Base-by-base conservation (phyloP, 2,329 filamentous ascomycete species). In the Colletotrichum trifolii region DNA sequence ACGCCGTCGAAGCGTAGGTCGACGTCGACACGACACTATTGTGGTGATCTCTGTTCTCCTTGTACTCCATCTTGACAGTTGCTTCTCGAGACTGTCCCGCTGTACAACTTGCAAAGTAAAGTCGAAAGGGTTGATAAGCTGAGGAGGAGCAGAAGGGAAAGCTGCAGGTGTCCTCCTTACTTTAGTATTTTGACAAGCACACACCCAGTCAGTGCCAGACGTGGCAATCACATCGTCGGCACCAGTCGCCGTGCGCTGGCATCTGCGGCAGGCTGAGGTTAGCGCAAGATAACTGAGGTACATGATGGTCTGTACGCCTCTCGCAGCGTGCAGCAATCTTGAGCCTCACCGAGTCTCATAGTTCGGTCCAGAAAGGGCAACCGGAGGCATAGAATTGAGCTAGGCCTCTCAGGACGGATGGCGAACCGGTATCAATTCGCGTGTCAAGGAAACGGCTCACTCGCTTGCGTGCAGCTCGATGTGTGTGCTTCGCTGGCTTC, bases 51-150 rank as follows among this genome's bases (percentile, higher is more conserved):
- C 50, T 38, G 56, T 46, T 46, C 12, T 53, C 38, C 36, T 46
- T 54, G 63, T 47, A 66, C 60, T 54, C 63, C 63, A 66, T 66
- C 63, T 43, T 66, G 53, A 48, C 58, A 55, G 46, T 61, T 40
- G 50, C 54, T 61, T 45, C 50, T 56, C 57, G 46, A 55, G 50
- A 64, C 46, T 50, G 50, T 50, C 33, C 59, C 25, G 25, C 3
- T 45, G 42, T 40, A 52, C 53, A 50, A 57, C 53, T 52, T 48
- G 42, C 52, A 50, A 45, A 55, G 42, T 36, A 25, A 35, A 34
- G 25, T 35, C 46, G 57, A 33, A 46, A 55, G 62, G 13, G 38
- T 42, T 56, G 42, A 15, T 52, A 42, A 57, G 47, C 33, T 40
- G 47, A 34, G 49, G 25, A 39, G 2, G 2, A 46, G 25, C 33